These are phyloP conservation scores for Nematocida ironsii DNA, from an alignment of 371 early-diverging fungal species.

Conservation along the genomic window DNA sequence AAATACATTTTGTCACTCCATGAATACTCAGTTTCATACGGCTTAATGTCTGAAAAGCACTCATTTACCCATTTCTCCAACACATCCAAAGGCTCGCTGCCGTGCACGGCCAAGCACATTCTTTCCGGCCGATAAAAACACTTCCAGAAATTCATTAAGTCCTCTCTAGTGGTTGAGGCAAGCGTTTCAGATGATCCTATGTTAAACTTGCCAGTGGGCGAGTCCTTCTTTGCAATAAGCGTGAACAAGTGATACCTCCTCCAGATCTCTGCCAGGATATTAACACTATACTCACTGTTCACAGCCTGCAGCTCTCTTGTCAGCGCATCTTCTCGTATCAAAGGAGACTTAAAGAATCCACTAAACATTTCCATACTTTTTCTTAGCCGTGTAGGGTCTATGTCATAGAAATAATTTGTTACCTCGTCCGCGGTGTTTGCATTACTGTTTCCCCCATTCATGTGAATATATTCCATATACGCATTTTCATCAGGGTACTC, in stretches of 20 bases:
- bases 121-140: conserved; percentile 57
- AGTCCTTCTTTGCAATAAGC: conserved; percentile 41
- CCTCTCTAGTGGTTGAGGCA: conserved; percentile 49
- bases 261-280: conserved; percentile 51
- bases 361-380: conserved; percentile 79
- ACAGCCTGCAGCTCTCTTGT: conserved; percentile 68
- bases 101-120: conserved; percentile 64
- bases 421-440: conserved; percentile 83
- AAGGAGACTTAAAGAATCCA: conserved; percentile 67
- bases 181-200: conserved; percentile 63
- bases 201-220: conserved; percentile 52
- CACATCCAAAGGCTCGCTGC: conserved; percentile 55
- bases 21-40: background rate
- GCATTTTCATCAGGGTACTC: conserved; percentile 63
- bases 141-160: conserved; percentile 60
- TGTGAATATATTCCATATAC: conserved; percentile 74
- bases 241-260: conserved; percentile 52
- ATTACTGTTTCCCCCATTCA: conserved; percentile 85
- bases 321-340: conserved; percentile 63
- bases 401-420: conserved; percentile 89
- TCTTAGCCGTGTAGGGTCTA: conserved; percentile 77
- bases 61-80: conserved; percentile 52
- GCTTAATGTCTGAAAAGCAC: conserved; percentile 9
- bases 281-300: conserved; percentile 65
- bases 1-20: background rate